Conservation (phyloP, 805 yeast species). For the Saccharomycopsis sp. region DNA sequence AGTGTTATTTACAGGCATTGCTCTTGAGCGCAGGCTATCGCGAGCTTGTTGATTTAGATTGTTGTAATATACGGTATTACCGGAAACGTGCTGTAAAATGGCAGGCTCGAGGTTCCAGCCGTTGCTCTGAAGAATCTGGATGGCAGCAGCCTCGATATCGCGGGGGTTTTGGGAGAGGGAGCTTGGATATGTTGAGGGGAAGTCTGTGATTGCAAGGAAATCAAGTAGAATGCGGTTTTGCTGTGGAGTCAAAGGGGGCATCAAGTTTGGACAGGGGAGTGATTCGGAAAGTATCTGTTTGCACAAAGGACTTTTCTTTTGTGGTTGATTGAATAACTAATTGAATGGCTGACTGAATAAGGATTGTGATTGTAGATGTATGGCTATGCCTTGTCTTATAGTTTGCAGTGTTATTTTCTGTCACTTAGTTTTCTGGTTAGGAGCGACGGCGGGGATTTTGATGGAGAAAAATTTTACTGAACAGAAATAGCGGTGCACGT, state of each 20-base stretch:
- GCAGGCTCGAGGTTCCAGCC: slow-evolving; percentile 10
- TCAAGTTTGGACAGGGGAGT: neutral
- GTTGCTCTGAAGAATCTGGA: neutral
- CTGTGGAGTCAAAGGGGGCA: neutral
- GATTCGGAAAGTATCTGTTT: too few species aligned
- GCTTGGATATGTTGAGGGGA: too few species aligned
- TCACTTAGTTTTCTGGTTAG: neutral
- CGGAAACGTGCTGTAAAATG: slow-evolving; percentile 2
- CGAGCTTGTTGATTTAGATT: neutral
- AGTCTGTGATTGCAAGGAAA: neutral
- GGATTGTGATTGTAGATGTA: neutral
- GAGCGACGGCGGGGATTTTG: neutral
- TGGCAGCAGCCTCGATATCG: neutral
- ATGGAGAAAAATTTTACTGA: neutral
- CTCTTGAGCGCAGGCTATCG: neutral
- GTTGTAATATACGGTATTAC: neutral
- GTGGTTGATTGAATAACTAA: too few species aligned
- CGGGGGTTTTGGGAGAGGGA: neutral
- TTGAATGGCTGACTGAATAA: too few species aligned
- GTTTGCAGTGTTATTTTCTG: neutral
- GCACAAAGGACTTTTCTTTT: neutral
- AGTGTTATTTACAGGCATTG: neutral
- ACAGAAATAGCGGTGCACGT: too few species aligned
- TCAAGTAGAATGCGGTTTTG: neutral
- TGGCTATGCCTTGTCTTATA: too few species aligned